Evolutionary conservation across 768 basidiomycete genomes (phyloP).

Genomic region (Hypsizygus marmoreus): DNA sequence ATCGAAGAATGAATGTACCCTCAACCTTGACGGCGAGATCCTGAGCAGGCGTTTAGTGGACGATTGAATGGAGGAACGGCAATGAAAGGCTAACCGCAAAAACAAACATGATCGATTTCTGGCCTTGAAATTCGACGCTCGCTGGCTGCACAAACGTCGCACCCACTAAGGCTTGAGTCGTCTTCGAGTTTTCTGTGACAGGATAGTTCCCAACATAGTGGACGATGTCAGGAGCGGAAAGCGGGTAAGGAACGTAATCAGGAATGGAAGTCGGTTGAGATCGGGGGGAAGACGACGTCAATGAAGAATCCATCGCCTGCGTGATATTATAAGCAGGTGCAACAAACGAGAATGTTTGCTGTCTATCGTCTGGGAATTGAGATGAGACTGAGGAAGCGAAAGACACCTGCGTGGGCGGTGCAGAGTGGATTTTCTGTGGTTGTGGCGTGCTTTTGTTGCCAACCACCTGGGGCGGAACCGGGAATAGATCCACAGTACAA

Average conservation of each 20-base stretch:
- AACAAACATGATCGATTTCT: constrained; percentile 58
- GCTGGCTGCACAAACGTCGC: constrained; percentile 61
- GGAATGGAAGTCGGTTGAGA: constrained; percentile 1
- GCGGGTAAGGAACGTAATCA: constrained; percentile 6
- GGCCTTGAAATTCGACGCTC: constrained; percentile 57
- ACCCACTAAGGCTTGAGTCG: constrained; percentile 57
- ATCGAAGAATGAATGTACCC: constrained; percentile 66
- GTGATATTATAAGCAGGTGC: not conserved
- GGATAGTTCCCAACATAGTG: constrained; percentile 41
- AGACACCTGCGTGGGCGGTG: constrained; percentile 15
- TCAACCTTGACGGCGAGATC: constrained; percentile 73
- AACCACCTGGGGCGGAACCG: constrained; percentile 37
- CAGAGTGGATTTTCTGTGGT: constrained; percentile 12
- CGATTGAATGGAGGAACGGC: not conserved
- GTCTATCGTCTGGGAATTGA: not conserved
- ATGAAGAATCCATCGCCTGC: constrained; percentile 2
- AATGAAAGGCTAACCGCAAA: constrained; percentile 51
- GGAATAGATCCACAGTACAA: constrained; percentile 79
- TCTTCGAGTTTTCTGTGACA: constrained; percentile 51
- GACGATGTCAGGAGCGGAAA: constrained; percentile 37
- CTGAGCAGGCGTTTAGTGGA: constrained; percentile 31
- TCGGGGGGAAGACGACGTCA: constrained; percentile 10
- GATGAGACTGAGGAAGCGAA: constrained; percentile 16
- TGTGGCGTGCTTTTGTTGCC: constrained; percentile 5
- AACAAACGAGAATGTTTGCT: constrained; percentile 1